These are phyloP conservation scores for Plasmodium knowlesi DNA, from an alignment of 169 alveolate species.

Conservation along the genomic window DNA sequence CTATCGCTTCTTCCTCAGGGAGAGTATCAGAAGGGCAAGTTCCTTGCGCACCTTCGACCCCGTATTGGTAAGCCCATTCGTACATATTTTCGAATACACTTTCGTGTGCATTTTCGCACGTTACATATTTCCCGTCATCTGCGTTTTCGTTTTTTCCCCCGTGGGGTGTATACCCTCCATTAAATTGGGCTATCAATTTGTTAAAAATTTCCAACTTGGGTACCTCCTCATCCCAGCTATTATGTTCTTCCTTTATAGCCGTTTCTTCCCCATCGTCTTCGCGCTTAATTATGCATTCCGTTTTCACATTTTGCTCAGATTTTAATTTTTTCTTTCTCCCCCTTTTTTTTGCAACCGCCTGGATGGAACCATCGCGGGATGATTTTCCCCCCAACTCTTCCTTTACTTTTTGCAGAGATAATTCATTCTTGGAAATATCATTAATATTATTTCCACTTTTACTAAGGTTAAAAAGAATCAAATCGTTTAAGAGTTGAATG, in stretches of 20 bases:
- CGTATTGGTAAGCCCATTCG: not conserved
- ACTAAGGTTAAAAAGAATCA: conserved; percentile 39
- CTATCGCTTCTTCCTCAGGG: not conserved
- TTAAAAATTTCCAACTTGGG: not conserved
- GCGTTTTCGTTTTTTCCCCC: not conserved
- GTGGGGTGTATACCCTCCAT: not conserved
- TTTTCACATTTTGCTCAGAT: conserved; percentile 5
- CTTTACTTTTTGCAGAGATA: not conserved
- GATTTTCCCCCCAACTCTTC: not conserved
- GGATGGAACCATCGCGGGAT: not conserved
- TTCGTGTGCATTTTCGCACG: not conserved
- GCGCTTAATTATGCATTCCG: not conserved
- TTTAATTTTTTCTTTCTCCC: not conserved
- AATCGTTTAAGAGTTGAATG: conserved; percentile 35
- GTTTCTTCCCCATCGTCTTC: not conserved
- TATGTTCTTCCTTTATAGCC: not conserved
- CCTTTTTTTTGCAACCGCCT: not conserved
- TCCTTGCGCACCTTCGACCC: not conserved
- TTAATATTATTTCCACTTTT: not conserved
- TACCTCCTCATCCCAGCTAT: not conserved
- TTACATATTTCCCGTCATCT: not conserved
- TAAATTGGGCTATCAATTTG: conserved; percentile 17
- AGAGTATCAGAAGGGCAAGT: not conserved
- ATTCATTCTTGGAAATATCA: not conserved
- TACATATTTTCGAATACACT: not conserved